These are phyloP conservation scores for Termitomyces sp. DNA, from an alignment of 768 basidiomycete genomes.

Conservation along the genomic window DNA sequence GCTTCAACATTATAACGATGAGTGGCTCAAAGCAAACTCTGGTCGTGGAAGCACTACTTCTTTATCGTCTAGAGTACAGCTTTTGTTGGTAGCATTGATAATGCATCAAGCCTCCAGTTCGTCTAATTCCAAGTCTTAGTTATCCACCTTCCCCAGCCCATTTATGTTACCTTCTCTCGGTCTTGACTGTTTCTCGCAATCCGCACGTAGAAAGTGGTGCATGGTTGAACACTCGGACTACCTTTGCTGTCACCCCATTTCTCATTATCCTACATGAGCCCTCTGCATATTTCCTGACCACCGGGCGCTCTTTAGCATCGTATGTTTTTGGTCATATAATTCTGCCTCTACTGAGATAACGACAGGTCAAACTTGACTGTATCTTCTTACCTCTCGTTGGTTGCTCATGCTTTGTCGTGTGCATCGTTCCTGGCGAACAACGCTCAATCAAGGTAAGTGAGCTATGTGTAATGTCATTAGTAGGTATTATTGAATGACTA, in stretches of 20 bases:
- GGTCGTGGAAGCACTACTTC: slow-evolving; percentile 31
- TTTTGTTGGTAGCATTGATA: slow-evolving; percentile 47
- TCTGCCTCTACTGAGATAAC: background rate
- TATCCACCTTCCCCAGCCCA: slow-evolving; percentile 63
- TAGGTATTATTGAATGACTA: background rate
- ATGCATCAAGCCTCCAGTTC: background rate
- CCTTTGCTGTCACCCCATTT: slow-evolving; percentile 31
- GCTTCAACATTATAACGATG: slow-evolving; percentile 47
- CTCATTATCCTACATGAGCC: slow-evolving; percentile 59
- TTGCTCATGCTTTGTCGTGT: slow-evolving; percentile 17
- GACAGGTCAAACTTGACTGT: slow-evolving; percentile 16
- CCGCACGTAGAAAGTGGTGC: slow-evolving; percentile 16
- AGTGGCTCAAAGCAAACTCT: slow-evolving; percentile 42
- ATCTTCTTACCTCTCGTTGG: slow-evolving; percentile 20
- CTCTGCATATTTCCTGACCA: slow-evolving; percentile 44
- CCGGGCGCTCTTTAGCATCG: background rate
- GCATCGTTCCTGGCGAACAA: slow-evolving; percentile 12
- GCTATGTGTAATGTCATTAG: background rate
- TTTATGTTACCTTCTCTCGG: slow-evolving; percentile 45
- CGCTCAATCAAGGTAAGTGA: slow-evolving; percentile 2
- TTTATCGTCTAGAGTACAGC: slow-evolving; percentile 37
- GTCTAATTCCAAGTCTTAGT: slow-evolving; percentile 28
- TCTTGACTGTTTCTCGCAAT: slow-evolving; percentile 32
- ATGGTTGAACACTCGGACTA: slow-evolving; percentile 21
- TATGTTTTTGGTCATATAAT: slow-evolving; percentile 1